Evolutionary conservation across 352 stramenopile species (phyloP), one percentile per base, ranked within the genome.

Genomic region (Globisporangium solare): DNA sequence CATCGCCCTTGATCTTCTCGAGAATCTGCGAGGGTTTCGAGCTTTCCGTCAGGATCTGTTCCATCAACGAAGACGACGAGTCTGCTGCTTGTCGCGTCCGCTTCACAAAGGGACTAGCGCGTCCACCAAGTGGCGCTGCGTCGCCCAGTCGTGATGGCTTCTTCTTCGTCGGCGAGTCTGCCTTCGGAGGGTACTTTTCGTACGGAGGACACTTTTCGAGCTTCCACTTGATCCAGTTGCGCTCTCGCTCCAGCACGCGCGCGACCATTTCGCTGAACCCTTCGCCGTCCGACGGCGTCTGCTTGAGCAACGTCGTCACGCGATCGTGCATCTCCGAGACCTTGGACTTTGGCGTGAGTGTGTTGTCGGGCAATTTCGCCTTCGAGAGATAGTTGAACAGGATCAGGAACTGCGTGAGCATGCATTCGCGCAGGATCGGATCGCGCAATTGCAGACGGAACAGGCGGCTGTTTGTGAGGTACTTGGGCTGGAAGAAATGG

Each of bases 161-260:
- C 52, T 72, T 72, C n/a, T 64, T 43, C 14, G 22, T 20, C 24
- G 64, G 47, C 58, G 66, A 60, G 50, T 43, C 43, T 64, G 60
- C 50, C 6, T 49, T 43, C 14, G 64, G 52, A 6, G 68, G 65
- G 24, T 75, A 82, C 18, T 74, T 80, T 43, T 95, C 85, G 51
- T 92, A 94, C 50, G 61, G 73, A 11, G 79, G 81, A 61, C 88
- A 96, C 53, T 90, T 92, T n/a, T 94, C 83, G 22, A 78, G 63
- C 61, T 97, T 97, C 89, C 89, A 97, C 61, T 91, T 83, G 46
- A 91, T 87, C 86, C 86, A 97, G 55, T 95, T 93, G 24, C 79
- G 77, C 66, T 97, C 89, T 7, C 89, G 82, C 53, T 95, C 79
- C 6, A 97, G 66, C 40, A 97, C 85, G 20, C 74, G 73, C 20